phyloP scores from a whole-genome alignment of 768 basidiomycete genomes.

The Suillus subluteus region DNA sequence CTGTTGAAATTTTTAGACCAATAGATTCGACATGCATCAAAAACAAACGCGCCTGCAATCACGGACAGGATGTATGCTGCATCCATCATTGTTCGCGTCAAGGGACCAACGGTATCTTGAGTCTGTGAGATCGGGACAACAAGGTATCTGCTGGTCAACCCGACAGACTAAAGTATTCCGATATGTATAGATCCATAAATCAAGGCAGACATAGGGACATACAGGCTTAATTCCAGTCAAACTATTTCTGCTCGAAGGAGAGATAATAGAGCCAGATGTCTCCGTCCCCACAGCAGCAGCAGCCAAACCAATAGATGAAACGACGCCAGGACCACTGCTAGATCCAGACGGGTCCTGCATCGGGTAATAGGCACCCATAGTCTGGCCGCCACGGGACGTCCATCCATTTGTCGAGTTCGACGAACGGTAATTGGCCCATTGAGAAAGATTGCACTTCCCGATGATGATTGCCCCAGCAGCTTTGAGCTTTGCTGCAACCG shows the following conservation, averaged over 20 bases:
- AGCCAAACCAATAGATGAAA: slow-evolving; percentile 49
- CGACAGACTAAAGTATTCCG: background rate
- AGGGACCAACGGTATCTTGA: slow-evolving; percentile 59
- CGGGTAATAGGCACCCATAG: slow-evolving; percentile 48
- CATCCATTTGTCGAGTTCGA: slow-evolving; percentile 45
- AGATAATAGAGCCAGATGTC: slow-evolving; percentile 54
- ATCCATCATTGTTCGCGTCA: slow-evolving; percentile 52
- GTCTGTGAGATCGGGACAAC: slow-evolving; percentile 55
- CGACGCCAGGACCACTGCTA: slow-evolving; percentile 55
- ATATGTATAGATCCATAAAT: background rate
- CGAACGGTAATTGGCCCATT: slow-evolving; percentile 50
- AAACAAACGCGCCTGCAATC: slow-evolving; percentile 45
- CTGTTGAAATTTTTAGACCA: background rate
- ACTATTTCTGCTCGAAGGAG: slow-evolving; percentile 52
- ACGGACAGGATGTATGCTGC: slow-evolving; percentile 53
- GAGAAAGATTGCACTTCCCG: slow-evolving; percentile 56
- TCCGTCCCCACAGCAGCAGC: slow-evolving; percentile 48
- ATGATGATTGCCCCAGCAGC: slow-evolving; percentile 2
- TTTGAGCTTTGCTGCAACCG: slow-evolving; percentile 3
- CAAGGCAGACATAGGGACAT: background rate
- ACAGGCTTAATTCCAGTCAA: slow-evolving; percentile 57
- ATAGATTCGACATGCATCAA: background rate
- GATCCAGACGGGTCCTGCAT: slow-evolving; percentile 54
- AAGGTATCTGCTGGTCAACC: slow-evolving; percentile 19
- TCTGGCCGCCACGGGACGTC: slow-evolving; percentile 53